Base-by-base conservation (phyloP, 2,329 filamentous ascomycete species). In the Colletotrichum gigasporum region DNA sequence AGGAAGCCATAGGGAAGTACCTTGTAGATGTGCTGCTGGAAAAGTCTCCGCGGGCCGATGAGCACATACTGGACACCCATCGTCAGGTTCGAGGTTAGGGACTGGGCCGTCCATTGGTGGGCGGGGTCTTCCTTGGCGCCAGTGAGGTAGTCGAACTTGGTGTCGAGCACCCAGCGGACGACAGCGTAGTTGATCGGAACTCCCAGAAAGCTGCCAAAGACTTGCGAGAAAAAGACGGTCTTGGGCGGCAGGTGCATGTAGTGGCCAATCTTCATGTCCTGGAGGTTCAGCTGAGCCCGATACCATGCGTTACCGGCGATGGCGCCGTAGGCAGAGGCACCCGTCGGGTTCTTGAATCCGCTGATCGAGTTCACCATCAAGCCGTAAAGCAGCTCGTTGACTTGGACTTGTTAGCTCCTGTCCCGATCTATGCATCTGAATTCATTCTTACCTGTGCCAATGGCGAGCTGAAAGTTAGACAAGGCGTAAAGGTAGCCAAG, bases 231-330 rank as follows among this genome's bases (percentile, higher is more conserved):
- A 75, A 90, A 89, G 5, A 88, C 82, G 0, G 82, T 78, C 11
- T 83, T 82, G 2, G 87, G 87, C 0, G 86, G 85, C 0, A 89
- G 79, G 55, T 89, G 85, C 82, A 87, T 78, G 59, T 79, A 79
- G 52, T 78, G 76, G 1, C 77, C 81, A 11, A 83, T 72, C 58
- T 83, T 83, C 42, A 82, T 70, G 62, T 82, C 80, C 45, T 89
- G 86, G 0, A 89, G 76, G 78, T 87, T 86, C 20, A 82, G 79
- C 67, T 86, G 84, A 0, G 84, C 84, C 14, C 84, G 75, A 61
- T 87, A 88, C 87, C 87, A 89, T 2, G 86, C 85, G 55, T 88
- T 85, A 11, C 87, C 87, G 2, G 86, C 85, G 14, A 89, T 87
- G 9, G 83, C 76, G 7, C 86, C 83, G 68, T 89, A 89, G 0